phyloP scores from a whole-genome alignment of 768 basidiomycete genomes.

The Leccinum pellstonianum region DNA sequence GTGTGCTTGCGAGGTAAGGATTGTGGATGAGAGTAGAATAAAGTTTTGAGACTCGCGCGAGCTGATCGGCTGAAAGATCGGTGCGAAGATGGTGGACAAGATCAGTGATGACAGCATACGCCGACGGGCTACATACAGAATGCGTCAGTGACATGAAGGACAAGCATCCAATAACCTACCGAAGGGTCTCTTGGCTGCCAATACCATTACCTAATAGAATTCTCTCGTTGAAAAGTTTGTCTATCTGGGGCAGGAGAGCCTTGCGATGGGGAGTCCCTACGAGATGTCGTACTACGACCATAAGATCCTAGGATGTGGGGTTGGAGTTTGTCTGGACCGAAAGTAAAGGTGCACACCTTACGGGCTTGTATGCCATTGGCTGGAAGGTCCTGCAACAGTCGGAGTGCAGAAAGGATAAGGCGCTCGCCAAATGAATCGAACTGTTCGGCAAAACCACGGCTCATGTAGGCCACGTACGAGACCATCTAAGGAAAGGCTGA shows the following conservation, averaged over 20 bases:
- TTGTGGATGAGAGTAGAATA: conserved; percentile 91
- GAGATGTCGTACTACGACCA: conserved; percentile 90
- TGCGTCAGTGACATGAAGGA: conserved; percentile 3
- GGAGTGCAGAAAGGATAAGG: conserved; percentile 73
- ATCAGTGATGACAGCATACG: conserved; percentile 89
- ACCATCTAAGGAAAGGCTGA: conserved; percentile 58
- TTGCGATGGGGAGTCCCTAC: conserved; percentile 75
- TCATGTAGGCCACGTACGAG: conserved; percentile 88
- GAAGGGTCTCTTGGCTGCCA: conserved; percentile 80
- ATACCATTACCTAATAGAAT: conserved; percentile 85
- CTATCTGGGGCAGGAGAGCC: conserved; percentile 77
- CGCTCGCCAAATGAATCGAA: conserved; percentile 76
- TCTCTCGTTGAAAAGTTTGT: conserved; percentile 87
- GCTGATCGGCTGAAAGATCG: conserved; percentile 75
- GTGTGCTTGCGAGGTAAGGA: conserved; percentile 69
- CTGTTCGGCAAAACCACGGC: conserved; percentile 64
- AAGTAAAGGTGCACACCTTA: conserved; percentile 50
- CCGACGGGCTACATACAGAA: conserved; percentile 58
- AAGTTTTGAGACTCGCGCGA: conserved; percentile 75
- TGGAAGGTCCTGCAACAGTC: conserved; percentile 94
- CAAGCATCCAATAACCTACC: conserved; percentile 42
- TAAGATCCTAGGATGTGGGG: conserved; percentile 62
- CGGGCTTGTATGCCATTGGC: conserved; percentile 77
- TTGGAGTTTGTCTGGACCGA: background rate
- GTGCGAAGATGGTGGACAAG: conserved; percentile 87